These are phyloP conservation scores for Candida caryicola DNA, from an alignment of 805 yeast genomes.

Conservation along the genomic window DNA sequence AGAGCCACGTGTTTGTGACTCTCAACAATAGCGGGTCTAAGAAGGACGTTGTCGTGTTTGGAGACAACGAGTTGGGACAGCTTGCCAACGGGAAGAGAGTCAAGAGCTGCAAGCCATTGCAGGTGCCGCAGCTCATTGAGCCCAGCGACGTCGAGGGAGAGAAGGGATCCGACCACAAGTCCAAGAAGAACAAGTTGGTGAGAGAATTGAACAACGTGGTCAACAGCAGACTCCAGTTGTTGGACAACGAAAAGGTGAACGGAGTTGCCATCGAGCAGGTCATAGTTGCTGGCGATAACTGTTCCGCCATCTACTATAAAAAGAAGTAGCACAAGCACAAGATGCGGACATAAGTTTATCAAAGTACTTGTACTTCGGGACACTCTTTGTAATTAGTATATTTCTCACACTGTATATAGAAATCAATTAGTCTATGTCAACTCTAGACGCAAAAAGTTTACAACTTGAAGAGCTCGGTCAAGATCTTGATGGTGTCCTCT, in stretches of 20 bases:
- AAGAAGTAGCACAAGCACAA: constrained; percentile 9
- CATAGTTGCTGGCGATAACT: constrained; percentile 57
- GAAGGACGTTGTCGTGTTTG: constrained; percentile 74
- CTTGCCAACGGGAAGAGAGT: constrained; percentile 76
- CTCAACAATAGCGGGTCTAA: constrained; percentile 42
- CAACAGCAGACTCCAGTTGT: constrained; percentile 46
- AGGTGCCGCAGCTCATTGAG: constrained; percentile 56
- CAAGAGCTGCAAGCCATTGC: constrained; percentile 53
- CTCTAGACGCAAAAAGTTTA: too few relatives aligned
- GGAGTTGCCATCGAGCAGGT: constrained; percentile 48
- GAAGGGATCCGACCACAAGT: constrained; percentile 4
- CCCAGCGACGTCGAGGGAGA: constrained; percentile 36
- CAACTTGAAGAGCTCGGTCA: constrained; percentile 74
- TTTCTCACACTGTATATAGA: too few relatives aligned
- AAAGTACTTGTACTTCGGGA: too few relatives aligned
- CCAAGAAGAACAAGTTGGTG: constrained; percentile 22
- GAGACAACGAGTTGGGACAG: constrained; percentile 80
- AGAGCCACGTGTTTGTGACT: constrained; percentile 61
- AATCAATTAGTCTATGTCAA: too few relatives aligned
- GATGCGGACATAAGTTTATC: too few relatives aligned
- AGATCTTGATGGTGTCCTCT: constrained; percentile 79
- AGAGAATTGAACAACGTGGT: constrained; percentile 32
- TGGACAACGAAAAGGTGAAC: constrained; percentile 19
- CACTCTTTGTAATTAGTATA: too few relatives aligned
- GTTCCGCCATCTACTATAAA: constrained; percentile 63